These are phyloP conservation scores for Gonium pectorale DNA, from an alignment of 139 green algal species.

Conservation along the genomic window DNA sequence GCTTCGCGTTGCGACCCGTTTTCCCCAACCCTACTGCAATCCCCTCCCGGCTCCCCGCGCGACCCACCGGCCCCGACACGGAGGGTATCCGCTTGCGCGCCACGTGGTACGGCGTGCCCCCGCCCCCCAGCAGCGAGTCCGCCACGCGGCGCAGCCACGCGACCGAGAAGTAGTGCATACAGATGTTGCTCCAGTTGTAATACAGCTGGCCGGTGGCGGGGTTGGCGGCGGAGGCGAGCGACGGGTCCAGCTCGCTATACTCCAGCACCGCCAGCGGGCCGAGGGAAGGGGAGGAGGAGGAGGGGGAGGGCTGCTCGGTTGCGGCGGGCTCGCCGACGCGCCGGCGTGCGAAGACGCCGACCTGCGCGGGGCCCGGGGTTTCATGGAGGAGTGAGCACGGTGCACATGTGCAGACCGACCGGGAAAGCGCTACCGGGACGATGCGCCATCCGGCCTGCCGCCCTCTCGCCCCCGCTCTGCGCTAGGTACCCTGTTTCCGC, in stretches of 20 bases:
- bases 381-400: not conserved
- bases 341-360: slow-evolving; percentile 65
- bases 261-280: slow-evolving; percentile 84
- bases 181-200: slow-evolving; percentile 95
- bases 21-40: no score
- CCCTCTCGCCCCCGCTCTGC: no score
- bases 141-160: slow-evolving; percentile 78
- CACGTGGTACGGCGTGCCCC: slow-evolving; percentile 83
- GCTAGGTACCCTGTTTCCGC: no score
- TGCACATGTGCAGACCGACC: not conserved
- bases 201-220: slow-evolving; percentile 68
- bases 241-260: slow-evolving; percentile 89
- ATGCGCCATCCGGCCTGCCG: no score
- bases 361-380: slow-evolving; percentile 13
- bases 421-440: no score
- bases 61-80: not conserved
- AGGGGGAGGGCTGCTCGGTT: not conserved
- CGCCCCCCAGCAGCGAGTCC: slow-evolving; percentile 6
- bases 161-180: slow-evolving; percentile 94
- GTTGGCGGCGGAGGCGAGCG: slow-evolving; percentile 69
- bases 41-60: no score
- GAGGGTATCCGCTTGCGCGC: slow-evolving; percentile 89
- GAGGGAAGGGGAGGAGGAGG: not conserved
- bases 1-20: no score
- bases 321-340: not conserved